phyloP scores from a whole-genome alignment of 768 basidiomycete species.

The Mycena sanguinolenta region DNA sequence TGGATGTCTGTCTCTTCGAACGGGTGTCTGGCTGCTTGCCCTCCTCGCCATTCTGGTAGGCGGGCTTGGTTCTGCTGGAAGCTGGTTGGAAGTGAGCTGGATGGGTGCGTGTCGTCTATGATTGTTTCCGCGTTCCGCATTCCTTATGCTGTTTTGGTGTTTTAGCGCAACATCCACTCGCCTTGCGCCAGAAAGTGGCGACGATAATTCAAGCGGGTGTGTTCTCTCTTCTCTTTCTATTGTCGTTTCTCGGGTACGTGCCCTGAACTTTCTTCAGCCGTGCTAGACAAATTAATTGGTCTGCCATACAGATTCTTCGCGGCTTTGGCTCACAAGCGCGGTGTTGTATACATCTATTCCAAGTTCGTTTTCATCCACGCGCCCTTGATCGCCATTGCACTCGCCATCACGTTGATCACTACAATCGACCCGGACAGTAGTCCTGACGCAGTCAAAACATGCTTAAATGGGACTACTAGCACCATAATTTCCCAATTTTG shows the following conservation, averaged over 20 bases:
- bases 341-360: conserved; percentile 35
- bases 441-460: conserved; percentile 21
- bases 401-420: conserved; percentile 30
- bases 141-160: background rate
- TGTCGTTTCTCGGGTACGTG: conserved; percentile 39
- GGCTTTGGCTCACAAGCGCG: conserved; percentile 21
- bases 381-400: conserved; percentile 24
- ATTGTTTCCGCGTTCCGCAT: background rate
- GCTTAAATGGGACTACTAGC: conserved; percentile 31
- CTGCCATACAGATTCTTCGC: conserved; percentile 31
- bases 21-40: conserved; percentile 39
- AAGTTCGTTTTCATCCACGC: conserved; percentile 37
- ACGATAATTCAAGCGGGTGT: conserved; percentile 35
- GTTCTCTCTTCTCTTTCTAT: conserved; percentile 37
- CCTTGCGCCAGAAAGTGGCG: conserved; percentile 29
- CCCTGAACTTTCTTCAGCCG: background rate
- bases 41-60: conserved; percentile 35
- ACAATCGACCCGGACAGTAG: conserved; percentile 30
- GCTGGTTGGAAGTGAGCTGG: conserved; percentile 40
- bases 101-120: conserved; percentile 27
- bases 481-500: conserved; percentile 39
- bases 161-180: conserved; percentile 34
- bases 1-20: conserved; percentile 35
- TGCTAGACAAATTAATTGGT: background rate
- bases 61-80: conserved; percentile 35